phyloP scores from a whole-genome alignment of 768 basidiomycete species.

The Tricholoma hemisulphureum region DNA sequence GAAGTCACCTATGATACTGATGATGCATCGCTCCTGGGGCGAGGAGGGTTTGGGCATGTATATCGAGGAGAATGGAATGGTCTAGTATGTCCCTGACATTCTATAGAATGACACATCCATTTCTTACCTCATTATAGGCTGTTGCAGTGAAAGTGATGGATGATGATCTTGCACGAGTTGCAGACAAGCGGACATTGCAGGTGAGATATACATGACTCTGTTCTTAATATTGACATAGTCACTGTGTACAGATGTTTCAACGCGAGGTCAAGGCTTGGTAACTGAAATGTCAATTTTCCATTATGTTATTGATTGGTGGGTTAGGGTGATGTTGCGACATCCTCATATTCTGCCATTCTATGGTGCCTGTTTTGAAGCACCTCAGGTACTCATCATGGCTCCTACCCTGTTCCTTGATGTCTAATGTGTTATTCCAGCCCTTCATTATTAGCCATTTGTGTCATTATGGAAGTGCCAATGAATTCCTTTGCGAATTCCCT shows the following conservation, averaged over 20 bases:
- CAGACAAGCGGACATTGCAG: conserved; percentile 28
- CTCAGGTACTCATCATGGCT: neutral
- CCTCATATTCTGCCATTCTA: neutral
- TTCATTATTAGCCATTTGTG: conserved; percentile 7
- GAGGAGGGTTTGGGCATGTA: conserved; percentile 27
- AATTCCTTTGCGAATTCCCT: conserved; percentile 4
- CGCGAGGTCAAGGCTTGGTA: conserved; percentile 2
- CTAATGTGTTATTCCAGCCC: conserved; percentile 4
- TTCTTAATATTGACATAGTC: no score
- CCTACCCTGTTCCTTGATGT: neutral
- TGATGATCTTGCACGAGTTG: conserved; percentile 10
- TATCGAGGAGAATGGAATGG: conserved; percentile 27
- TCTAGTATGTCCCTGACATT: conserved; percentile 10
- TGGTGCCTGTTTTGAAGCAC: conserved; percentile 1
- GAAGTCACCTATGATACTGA: conserved; percentile 22
- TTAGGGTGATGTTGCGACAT: neutral
- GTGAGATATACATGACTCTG: no score
- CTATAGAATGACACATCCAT: neutral
- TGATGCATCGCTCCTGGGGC: conserved; percentile 17
- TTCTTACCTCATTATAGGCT: conserved; percentile 10
- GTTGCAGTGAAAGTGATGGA: conserved; percentile 32
- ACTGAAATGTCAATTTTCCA: neutral
- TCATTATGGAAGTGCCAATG: conserved; percentile 5
- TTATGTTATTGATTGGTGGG: neutral
- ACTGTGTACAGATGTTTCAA: neutral